phyloP scores from a whole-genome alignment of 768 basidiomycete genomes.

The Lanmaoa pseudosensibilis region DNA sequence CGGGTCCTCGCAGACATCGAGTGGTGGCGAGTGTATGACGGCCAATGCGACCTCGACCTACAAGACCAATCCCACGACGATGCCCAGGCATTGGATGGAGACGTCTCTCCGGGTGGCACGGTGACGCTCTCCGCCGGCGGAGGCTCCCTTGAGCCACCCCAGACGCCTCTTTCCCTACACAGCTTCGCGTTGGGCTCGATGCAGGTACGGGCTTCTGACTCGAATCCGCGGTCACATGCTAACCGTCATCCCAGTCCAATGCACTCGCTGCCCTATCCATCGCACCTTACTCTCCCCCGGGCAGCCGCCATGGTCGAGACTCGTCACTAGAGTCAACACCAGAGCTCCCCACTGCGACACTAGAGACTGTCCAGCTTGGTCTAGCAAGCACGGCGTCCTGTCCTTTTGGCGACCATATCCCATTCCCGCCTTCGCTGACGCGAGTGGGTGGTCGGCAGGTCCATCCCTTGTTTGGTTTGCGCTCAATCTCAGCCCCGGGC shows the following conservation, averaged over 20 bases:
- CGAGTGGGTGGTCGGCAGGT: slow-evolving; percentile 24
- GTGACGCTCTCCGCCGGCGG: slow-evolving; percentile 39
- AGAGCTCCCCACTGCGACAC: slow-evolving; percentile 39
- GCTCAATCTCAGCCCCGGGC: slow-evolving; percentile 47
- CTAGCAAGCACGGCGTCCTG: slow-evolving; percentile 40
- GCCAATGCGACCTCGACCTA: slow-evolving; percentile 48
- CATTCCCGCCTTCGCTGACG: slow-evolving; percentile 22
- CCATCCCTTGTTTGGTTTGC: slow-evolving; percentile 37
- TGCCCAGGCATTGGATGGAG: slow-evolving; percentile 6
- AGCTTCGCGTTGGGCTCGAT: slow-evolving; percentile 22
- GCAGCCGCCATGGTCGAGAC: slow-evolving; percentile 41
- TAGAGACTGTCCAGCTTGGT: slow-evolving; percentile 41
- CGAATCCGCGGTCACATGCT: slow-evolving; percentile 12
- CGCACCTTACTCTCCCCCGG: slow-evolving; percentile 50
- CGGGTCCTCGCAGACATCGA: slow-evolving; percentile 84
- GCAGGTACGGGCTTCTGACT: slow-evolving; percentile 23
- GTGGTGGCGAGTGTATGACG: slow-evolving; percentile 81
- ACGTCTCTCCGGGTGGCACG: slow-evolving; percentile 23
- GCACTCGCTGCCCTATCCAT: slow-evolving; percentile 59
- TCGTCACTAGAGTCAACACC: slow-evolving; percentile 59
- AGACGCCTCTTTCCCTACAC: slow-evolving; percentile 33
- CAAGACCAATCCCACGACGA: slow-evolving; percentile 34
- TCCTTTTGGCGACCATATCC: slow-evolving; percentile 34
- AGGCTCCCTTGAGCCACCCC: slow-evolving; percentile 39
- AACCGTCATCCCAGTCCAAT: slow-evolving; percentile 32